Evolutionary conservation across 2,329 filamentous ascomycete species (phyloP).

Genomic region (Pseudocercospora eumusae): DNA sequence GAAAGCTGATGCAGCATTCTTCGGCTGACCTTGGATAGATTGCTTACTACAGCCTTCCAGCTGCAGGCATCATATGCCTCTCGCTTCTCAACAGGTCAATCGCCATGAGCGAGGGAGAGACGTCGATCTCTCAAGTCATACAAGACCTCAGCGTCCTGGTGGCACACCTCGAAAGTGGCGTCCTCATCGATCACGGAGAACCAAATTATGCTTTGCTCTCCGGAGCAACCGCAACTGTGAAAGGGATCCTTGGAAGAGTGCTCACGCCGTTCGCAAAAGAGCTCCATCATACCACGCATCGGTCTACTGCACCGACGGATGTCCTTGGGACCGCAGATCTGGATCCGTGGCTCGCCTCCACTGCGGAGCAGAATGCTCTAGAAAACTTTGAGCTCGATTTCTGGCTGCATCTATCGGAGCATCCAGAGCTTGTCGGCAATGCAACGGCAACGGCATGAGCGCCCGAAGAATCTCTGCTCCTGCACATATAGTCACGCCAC

Average conservation of each 20-base stretch:
- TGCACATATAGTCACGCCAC: not conserved
- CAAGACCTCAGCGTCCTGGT: slow-evolving; percentile 40
- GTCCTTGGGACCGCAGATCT: slow-evolving; percentile 1
- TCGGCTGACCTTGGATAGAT: slow-evolving; percentile 33
- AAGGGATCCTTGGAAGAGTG: slow-evolving; percentile 32
- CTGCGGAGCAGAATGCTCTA: slow-evolving; percentile 12
- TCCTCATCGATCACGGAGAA: slow-evolving; percentile 33
- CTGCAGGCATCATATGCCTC: slow-evolving; percentile 40
- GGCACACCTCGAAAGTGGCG: slow-evolving; percentile 38
- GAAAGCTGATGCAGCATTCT: too few relatives aligned
- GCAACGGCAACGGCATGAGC: not conserved
- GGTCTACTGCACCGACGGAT: slow-evolving; percentile 1
- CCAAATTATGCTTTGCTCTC: slow-evolving; percentile 38
- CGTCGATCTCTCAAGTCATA: slow-evolving; percentile 29
- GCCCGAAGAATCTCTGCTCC: not conserved
- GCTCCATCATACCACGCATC: slow-evolving; percentile 14
- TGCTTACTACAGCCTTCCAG: slow-evolving; percentile 41
- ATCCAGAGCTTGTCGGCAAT: slow-evolving; percentile 27
- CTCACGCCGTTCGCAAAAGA: slow-evolving; percentile 11
- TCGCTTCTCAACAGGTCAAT: slow-evolving; percentile 31
- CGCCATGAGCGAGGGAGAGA: slow-evolving; percentile 3
- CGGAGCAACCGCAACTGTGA: slow-evolving; percentile 37
- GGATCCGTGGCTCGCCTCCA: slow-evolving; percentile 26
- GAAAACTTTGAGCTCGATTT: slow-evolving; percentile 39
- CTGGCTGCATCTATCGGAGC: slow-evolving; percentile 38